phyloP scores from a whole-genome alignment of 2,329 filamentous ascomycete species.

The Aureobasidium melanogenum region DNA sequence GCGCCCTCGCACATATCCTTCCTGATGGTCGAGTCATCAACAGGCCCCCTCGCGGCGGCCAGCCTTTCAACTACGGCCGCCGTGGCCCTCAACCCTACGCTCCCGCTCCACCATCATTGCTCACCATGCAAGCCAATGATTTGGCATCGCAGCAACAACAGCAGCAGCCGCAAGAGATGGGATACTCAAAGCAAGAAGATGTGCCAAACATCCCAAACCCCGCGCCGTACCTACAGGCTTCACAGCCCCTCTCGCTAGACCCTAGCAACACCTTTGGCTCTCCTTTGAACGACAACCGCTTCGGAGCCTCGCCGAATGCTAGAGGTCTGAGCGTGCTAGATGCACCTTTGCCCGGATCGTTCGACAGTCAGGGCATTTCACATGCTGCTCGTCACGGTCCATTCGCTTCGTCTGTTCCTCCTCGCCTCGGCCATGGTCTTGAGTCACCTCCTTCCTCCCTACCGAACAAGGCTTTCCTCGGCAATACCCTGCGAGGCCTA shows the following conservation, averaged over 20 bases:
- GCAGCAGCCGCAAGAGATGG: constrained; percentile 7
- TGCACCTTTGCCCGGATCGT: constrained; percentile 84
- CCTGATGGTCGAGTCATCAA: constrained; percentile 91
- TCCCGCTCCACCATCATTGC: constrained; percentile 16
- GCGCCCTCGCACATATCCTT: constrained; percentile 90
- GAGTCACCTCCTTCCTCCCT: constrained; percentile 67
- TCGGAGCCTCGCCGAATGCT: constrained; percentile 62
- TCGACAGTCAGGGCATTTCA: constrained; percentile 92
- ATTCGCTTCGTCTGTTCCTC: constrained; percentile 85
- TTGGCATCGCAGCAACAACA: constrained; percentile 11
- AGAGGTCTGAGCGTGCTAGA: constrained; percentile 80
- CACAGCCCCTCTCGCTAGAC: constrained; percentile 5
- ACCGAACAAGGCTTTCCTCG: constrained; percentile 40
- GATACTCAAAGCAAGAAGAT: background rate
- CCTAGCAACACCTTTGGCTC: constrained; percentile 58
- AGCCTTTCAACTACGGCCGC: constrained; percentile 12
- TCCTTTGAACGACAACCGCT: constrained; percentile 66
- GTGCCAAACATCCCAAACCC: background rate
- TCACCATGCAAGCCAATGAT: constrained; percentile 23
- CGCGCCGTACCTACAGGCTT: constrained; percentile 5
- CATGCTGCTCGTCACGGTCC: constrained; percentile 83
- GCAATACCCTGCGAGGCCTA: constrained; percentile 45
- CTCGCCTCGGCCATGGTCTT: constrained; percentile 83
- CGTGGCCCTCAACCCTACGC: constrained; percentile 12
- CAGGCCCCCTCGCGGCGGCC: constrained; percentile 38